A percentile compares a stretch with the other conserved stretches of the same genome.
phyloP scores from a whole-genome alignment of 2,329 filamentous ascomycete genomes.

The Alternaria alternata region DNA sequence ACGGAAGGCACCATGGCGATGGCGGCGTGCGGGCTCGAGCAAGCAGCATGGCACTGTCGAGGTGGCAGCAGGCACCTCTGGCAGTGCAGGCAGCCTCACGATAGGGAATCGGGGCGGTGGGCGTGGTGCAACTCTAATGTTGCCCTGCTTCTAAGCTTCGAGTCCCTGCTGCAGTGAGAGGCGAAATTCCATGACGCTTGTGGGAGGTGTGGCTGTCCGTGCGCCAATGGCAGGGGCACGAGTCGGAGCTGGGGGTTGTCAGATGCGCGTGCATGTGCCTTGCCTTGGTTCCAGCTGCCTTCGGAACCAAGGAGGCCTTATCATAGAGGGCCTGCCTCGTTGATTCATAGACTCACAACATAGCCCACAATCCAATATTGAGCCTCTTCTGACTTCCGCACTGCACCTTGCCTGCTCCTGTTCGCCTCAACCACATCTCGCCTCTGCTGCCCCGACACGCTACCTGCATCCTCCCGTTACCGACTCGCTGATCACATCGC shows the following conservation, averaged over 20 bases:
- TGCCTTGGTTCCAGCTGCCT: slow-evolving; percentile 28
- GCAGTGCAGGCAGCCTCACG: neutral
- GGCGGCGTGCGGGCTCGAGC: neutral
- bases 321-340: slow-evolving; percentile 16
- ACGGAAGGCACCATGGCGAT: slow-evolving; percentile 28
- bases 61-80: too few relatives aligned
- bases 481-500: slow-evolving; percentile 45
- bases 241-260: slow-evolving; percentile 24
- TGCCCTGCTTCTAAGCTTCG: slow-evolving; percentile 23
- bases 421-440: neutral
- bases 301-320: slow-evolving; percentile 25
- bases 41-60: neutral
- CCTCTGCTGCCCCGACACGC: slow-evolving; percentile 16
- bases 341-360: slow-evolving; percentile 8
- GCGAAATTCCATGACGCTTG: slow-evolving; percentile 22
- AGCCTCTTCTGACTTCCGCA: neutral
- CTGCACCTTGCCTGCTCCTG: neutral
- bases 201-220: slow-evolving; percentile 14
- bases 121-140: neutral
- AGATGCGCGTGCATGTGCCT: slow-evolving; percentile 27
- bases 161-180: slow-evolving; percentile 16
- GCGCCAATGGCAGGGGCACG: slow-evolving; percentile 28
- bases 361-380: slow-evolving; percentile 16
- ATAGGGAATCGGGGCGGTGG: neutral
- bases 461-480: slow-evolving; percentile 28